A percentile compares a stretch with the other conserved stretches of the same genome.
Conservation (phyloP, 2,329 filamentous ascomycete genomes). For the Parastagonospora avenae region DNA sequence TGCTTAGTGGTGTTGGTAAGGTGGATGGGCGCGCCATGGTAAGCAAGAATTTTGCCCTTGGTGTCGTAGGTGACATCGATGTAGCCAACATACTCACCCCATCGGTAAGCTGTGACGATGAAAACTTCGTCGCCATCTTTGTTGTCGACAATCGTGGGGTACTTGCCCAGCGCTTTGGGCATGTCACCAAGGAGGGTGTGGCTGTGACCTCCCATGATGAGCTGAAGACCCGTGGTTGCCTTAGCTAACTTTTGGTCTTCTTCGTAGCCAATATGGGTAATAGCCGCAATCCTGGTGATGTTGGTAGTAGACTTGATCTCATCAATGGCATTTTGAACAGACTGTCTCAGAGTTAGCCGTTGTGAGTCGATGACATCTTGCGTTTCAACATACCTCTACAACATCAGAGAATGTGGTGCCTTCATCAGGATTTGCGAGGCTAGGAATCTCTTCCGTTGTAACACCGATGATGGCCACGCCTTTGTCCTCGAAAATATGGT, state of each 20-base stretch:
- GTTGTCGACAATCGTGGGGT: conserved; percentile 68
- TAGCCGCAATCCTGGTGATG: conserved; percentile 67
- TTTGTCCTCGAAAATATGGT: conserved; percentile 67
- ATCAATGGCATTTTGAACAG: conserved; percentile 66
- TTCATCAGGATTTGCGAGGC: conserved; percentile 63
- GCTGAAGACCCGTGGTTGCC: conserved; percentile 66
- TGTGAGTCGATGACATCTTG: not conserved
- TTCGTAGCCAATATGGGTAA: conserved; percentile 71
- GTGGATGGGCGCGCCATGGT: conserved; percentile 68
- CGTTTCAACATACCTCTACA: conserved; percentile 41
- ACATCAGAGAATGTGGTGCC: conserved; percentile 65
- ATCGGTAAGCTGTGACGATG: conserved; percentile 69
- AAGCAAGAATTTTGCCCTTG: conserved; percentile 65
- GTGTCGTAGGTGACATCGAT: conserved; percentile 69
- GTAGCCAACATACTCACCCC: conserved; percentile 71
- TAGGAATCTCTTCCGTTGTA: conserved; percentile 64
- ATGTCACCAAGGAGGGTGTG: conserved; percentile 65
- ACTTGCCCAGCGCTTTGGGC: conserved; percentile 62
- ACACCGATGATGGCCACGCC: conserved; percentile 68
- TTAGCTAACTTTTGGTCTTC: conserved; percentile 66
- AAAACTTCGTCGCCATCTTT: conserved; percentile 69
- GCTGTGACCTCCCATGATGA: conserved; percentile 69
- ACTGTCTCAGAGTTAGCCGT: conserved; percentile 19
- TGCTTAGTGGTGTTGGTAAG: conserved; percentile 65
- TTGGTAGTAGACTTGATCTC: conserved; percentile 66